These are phyloP conservation scores for Whalleya microplaca DNA, from an alignment of 2,329 filamentous ascomycete genomes.

Conservation along the genomic window DNA sequence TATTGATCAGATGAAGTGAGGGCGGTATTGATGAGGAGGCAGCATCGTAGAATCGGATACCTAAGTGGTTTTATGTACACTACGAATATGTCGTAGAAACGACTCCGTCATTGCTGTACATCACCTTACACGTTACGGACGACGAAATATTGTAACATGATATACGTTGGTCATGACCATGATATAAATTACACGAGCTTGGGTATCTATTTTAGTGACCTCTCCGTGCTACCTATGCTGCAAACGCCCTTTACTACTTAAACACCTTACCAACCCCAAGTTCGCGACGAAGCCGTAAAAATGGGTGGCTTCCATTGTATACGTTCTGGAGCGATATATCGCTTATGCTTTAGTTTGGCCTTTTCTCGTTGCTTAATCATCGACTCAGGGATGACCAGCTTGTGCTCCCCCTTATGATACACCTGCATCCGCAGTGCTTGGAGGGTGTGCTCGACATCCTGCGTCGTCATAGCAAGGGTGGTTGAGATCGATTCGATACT, in stretches of 20 bases:
- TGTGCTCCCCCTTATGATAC: slow-evolving; percentile 95
- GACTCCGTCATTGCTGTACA: too few species aligned
- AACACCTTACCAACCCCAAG: slow-evolving; percentile 87
- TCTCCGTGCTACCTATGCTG: neutral
- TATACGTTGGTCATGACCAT: neutral
- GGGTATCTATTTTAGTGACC: neutral
- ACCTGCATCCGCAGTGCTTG: slow-evolving; percentile 94
- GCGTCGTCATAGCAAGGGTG: slow-evolving; percentile 90
- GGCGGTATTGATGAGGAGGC: neutral
- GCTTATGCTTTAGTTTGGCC: slow-evolving; percentile 76
- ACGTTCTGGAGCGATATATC: slow-evolving; percentile 74
- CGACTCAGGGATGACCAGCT: slow-evolving; percentile 88
- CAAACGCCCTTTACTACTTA: neutral
- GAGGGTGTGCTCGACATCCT: slow-evolving; percentile 92
- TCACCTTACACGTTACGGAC: too few species aligned
- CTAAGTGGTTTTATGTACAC: too few species aligned
- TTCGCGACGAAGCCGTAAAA: slow-evolving; percentile 85
- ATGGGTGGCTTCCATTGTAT: slow-evolving; percentile 97
- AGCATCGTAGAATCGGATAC: too few species aligned
- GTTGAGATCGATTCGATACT: slow-evolving; percentile 85
- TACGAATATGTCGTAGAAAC: too few species aligned
- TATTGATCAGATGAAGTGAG: neutral
- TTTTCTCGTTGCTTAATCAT: slow-evolving; percentile 80
- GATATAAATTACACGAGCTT: neutral
- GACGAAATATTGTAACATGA: neutral